Evolutionary conservation across 768 basidiomycete genomes (phyloP), one percentile per base, ranked within the genome.

Genomic region (Auriscalpium microsporum): DNA sequence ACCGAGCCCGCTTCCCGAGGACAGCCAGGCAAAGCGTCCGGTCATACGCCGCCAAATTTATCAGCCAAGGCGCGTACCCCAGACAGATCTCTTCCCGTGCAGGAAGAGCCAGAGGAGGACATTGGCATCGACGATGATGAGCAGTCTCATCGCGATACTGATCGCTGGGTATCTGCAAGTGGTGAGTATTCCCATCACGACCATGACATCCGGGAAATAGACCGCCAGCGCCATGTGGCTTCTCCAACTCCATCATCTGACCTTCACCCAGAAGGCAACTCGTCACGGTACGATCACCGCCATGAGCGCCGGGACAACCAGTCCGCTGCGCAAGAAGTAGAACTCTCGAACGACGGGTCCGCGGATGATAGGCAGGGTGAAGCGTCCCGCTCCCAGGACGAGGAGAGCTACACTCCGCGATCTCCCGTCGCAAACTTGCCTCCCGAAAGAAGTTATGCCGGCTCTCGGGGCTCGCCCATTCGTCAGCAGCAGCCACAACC

Each of bases 211-310:
- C 53, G 49, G 16, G 58, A 61, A 7, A 9, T 37, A 13, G 58
- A 49, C 13, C 55, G 52, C 46, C 55, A 54, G 50, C 58, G 33
- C 35, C 60, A 50, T 28, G 49, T 53, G 36, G 46, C 53, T 8
- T 62, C 60, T 47, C 60, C 60, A 21, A 55, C 58, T 13, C 60
- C 60, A 8, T 62, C 60, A 8, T 62, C 60, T 36, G 60, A 62
- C 17, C 42, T 62, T 34, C 60, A 59, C n/a, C 60, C 60, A 13
- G 60, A 62, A 33, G 55, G 48, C 19, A 55, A 50, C 36, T 49
- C 52, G 23, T 33, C 58, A 19, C 60, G 55, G 17, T 61, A 61
- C 35, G 60, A 61, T 17, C n/a, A 38, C 10, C 60, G 58, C 45
- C 58, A 52, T 36, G 56, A 48, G 6, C 48, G 55, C 21, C 53